A percentile compares a stretch with the other conserved stretches of the same genome.
These are phyloP conservation scores for Harringtonia lauricola DNA, from an alignment of 2,329 filamentous ascomycete genomes.

Conservation along the genomic window DNA sequence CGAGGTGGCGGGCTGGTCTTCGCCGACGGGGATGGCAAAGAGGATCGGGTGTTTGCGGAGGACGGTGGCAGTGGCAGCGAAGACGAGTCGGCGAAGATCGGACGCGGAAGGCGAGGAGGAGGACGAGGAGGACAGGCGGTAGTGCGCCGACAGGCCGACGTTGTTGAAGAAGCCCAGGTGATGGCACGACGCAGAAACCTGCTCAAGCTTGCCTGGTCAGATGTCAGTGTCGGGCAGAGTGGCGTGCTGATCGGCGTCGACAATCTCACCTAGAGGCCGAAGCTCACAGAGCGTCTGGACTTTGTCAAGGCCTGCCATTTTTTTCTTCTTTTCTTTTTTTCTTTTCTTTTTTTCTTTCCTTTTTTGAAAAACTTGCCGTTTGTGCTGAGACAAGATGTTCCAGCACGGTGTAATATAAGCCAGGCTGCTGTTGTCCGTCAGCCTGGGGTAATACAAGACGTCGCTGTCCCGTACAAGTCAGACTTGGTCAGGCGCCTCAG, in stretches of 20 bases:
- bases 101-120: neutral
- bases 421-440: too few relatives aligned
- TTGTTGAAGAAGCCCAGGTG: conserved; percentile 2
- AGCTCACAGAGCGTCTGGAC: neutral
- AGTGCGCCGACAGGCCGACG: neutral
- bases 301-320: too few relatives aligned
- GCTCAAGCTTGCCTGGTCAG: conserved; percentile 3
- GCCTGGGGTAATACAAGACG: too few relatives aligned
- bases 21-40: neutral
- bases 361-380: too few relatives aligned
- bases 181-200: neutral
- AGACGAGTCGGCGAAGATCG: neutral
- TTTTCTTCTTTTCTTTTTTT: too few relatives aligned
- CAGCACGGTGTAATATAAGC: too few relatives aligned
- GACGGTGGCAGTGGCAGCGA: neutral
- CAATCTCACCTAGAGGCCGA: neutral
- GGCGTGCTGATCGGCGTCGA: neutral
- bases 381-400: too few relatives aligned
- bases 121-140: neutral
- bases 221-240: too few relatives aligned
- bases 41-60: neutral
- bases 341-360: too few relatives aligned
- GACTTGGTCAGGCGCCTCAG: too few relatives aligned
- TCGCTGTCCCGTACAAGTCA: too few relatives aligned
- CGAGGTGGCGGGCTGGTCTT: neutral